Conservation (phyloP, 768 basidiomycete genomes). For the Lactarius sp. region DNA sequence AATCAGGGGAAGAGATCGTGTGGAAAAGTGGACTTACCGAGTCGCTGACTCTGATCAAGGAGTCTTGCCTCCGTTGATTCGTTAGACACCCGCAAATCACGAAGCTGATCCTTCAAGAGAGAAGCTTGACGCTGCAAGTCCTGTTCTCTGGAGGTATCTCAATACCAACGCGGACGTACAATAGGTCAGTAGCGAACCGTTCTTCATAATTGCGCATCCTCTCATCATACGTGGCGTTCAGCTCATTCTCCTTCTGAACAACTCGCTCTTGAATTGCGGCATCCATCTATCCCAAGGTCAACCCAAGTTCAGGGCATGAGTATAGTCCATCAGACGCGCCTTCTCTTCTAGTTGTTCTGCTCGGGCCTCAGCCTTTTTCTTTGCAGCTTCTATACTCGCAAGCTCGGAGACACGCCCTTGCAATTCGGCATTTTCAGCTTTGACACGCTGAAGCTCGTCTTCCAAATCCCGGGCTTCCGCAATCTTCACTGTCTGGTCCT, state of each 20-base stretch:
- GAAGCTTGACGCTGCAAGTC: conserved; percentile 89
- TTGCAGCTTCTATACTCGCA: conserved; percentile 56
- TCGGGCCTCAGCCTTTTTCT: conserved; percentile 69
- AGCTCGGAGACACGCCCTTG: conserved; percentile 65
- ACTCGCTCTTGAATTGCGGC: conserved; percentile 87
- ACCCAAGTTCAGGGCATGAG: background rate
- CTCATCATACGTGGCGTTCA: conserved; percentile 96
- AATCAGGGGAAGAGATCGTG: background rate
- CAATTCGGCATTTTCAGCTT: conserved; percentile 80
- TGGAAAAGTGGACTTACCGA: conserved; percentile 48
- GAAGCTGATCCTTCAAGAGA: conserved; percentile 83
- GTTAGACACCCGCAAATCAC: conserved; percentile 85
- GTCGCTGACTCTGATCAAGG: conserved; percentile 83
- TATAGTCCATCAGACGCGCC: conserved; percentile 39
- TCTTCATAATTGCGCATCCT: conserved; percentile 94
- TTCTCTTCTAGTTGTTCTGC: conserved; percentile 80
- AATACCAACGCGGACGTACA: background rate
- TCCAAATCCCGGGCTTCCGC: conserved; percentile 78
- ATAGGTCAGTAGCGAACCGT: conserved; percentile 47
- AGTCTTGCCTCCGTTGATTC: conserved; percentile 92
- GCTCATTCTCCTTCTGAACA: conserved; percentile 88
- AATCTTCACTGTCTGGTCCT: conserved; percentile 93
- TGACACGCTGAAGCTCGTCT: conserved; percentile 61
- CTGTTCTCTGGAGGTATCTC: conserved; percentile 64
- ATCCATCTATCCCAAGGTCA: conserved; percentile 71